Conservation (phyloP, 2,329 filamentous ascomycete species). For the Diplodia mutila region DNA sequence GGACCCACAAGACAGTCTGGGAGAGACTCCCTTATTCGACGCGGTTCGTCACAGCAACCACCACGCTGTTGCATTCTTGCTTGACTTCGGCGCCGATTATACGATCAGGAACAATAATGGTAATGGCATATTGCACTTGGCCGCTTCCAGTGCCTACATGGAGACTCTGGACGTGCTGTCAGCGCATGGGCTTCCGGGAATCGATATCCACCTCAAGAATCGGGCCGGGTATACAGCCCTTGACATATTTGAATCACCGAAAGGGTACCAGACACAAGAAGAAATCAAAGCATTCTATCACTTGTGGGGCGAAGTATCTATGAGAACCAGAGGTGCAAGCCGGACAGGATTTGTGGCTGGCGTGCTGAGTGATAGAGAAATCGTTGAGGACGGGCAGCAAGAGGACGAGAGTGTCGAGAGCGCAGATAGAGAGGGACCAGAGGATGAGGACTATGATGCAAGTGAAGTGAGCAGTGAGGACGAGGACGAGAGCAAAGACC, state of each 20-base stretch:
- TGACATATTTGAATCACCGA: not conserved
- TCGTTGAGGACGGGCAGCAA: not conserved
- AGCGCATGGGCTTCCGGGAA: conserved; percentile 1
- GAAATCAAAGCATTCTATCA: not conserved
- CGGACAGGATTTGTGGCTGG: not conserved
- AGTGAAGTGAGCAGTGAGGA: not conserved
- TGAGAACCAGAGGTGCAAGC: not conserved
- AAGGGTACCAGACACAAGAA: not conserved
- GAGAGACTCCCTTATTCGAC: not conserved
- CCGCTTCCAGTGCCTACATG: not conserved
- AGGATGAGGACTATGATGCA: not conserved
- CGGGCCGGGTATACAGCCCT: not conserved
- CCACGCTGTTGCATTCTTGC: not conserved
- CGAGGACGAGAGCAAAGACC: not conserved
- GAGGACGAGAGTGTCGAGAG: not conserved
- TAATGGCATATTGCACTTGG: not conserved
- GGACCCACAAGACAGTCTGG: not conserved
- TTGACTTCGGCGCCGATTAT: conserved; percentile 1
- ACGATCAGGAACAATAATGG: not conserved
- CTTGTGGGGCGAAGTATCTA: not conserved
- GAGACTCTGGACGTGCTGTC: not conserved
- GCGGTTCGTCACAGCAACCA: not conserved
- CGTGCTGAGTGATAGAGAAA: not conserved
- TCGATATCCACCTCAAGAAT: not conserved
- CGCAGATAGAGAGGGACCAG: not conserved